Percentiles rank a stretch among this genome's conserved stretches.
These are phyloP conservation scores for Pseudogymnoascus sp. DNA, from an alignment of 2,329 filamentous ascomycete species.

Conservation along the genomic window DNA sequence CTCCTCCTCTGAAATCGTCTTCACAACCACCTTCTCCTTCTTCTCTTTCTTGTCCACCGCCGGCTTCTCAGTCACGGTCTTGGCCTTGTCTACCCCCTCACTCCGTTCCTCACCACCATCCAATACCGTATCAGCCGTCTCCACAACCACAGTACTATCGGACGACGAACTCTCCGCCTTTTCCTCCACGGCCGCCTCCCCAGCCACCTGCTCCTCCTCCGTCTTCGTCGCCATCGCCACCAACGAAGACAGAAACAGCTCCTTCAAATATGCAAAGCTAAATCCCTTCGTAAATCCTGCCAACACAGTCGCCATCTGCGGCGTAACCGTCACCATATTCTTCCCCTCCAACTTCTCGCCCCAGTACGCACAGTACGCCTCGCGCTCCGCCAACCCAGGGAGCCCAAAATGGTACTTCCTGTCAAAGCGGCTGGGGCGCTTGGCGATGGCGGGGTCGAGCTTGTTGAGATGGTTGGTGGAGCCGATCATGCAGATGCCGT, in stretches of 20 bases:
- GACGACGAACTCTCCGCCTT: constrained; percentile 11
- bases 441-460: constrained; percentile 57
- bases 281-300: constrained; percentile 56
- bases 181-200: constrained; percentile 18
- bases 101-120: neutral
- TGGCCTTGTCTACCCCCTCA: neutral
- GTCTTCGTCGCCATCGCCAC: constrained; percentile 39
- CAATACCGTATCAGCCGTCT: neutral
- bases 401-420: constrained; percentile 57
- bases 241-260: constrained; percentile 57
- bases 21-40: neutral
- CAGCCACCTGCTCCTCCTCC: constrained; percentile 8
- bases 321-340: constrained; percentile 51
- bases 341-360: constrained; percentile 46
- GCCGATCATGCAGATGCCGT: constrained; percentile 62
- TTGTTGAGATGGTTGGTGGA: constrained; percentile 58
- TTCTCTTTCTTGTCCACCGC: neutral
- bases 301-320: constrained; percentile 47
- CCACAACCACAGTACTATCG: neutral
- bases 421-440: constrained; percentile 58
- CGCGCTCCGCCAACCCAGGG: constrained; percentile 44
- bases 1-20: neutral
- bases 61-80: neutral
- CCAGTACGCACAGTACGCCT: constrained; percentile 56
- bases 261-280: constrained; percentile 62